Evolutionary conservation across 2,329 filamentous ascomycete species (phyloP).

Genomic region (Fusarium scirpi): DNA sequence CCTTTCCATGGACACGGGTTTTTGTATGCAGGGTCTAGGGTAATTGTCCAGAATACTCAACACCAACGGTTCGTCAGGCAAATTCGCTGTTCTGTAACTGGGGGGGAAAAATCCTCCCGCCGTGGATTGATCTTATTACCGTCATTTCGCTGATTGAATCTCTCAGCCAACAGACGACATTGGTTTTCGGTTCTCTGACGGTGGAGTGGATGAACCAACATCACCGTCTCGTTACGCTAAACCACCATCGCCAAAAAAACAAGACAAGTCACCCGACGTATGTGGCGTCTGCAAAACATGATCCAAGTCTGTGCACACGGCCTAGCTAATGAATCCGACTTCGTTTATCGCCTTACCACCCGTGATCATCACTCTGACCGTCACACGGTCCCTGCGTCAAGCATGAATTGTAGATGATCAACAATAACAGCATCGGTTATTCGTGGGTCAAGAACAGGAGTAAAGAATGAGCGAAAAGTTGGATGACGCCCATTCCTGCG

Average conservation of each 20-base stretch:
- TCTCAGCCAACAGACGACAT: neutral
- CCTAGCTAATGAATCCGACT: neutral
- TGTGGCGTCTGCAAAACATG: slow-evolving; percentile 1
- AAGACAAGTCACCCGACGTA: neutral
- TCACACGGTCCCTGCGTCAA: neutral
- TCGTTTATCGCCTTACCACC: neutral
- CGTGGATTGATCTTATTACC: too few relatives aligned
- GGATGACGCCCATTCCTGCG: neutral
- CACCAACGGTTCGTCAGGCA: too few relatives aligned
- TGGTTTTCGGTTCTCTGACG: rapidly evolving
- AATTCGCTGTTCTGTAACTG: too few relatives aligned
- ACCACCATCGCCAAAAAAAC: neutral
- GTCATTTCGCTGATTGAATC: rapidly evolving
- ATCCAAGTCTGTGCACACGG: neutral
- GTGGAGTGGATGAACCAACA: neutral
- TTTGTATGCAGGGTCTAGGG: too few relatives aligned
- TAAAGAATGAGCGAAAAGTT: neutral
- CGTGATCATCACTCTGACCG: neutral
- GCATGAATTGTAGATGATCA: neutral
- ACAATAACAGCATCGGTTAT: neutral
- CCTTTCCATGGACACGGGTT: too few relatives aligned
- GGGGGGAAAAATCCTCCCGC: too few relatives aligned
- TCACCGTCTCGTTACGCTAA: neutral
- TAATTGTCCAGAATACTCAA: too few relatives aligned
- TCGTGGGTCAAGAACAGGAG: neutral